phyloP scores from a whole-genome alignment of 345 rosid genomes.

The Gossypium arboreum region DNA sequence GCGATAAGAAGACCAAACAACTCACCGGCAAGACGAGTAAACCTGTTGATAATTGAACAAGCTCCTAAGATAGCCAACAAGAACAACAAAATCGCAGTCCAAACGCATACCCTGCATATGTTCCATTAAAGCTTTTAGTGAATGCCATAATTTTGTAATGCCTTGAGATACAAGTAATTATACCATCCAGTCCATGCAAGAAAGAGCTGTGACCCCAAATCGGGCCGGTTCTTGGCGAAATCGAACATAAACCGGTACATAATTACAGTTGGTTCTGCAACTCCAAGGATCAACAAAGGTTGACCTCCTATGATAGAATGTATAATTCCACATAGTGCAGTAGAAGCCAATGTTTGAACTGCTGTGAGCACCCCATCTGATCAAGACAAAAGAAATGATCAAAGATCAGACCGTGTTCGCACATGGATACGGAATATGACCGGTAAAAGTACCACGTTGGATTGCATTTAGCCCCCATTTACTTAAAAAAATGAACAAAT shows the following conservation, averaged over 20 bases:
- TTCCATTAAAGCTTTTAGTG: not conserved
- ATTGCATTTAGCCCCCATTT: no score
- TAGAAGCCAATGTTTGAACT: constrained; percentile 85
- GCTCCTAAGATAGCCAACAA: constrained; percentile 81
- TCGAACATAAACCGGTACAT: constrained; percentile 94
- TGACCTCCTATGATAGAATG: constrained; percentile 90
- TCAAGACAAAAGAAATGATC: constrained; percentile 14
- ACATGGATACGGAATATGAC: no score
- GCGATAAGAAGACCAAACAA: constrained; percentile 88
- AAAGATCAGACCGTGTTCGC: no score
- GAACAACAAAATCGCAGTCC: constrained; percentile 88
- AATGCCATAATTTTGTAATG: not conserved
- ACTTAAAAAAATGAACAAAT: no score
- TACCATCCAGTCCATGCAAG: constrained; percentile 98
- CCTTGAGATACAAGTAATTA: not conserved
- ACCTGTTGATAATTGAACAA: constrained; percentile 86
- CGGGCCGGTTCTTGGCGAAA: constrained; percentile 68
- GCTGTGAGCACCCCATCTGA: constrained; percentile 84
- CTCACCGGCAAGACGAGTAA: constrained; percentile 90
- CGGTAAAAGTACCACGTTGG: no score
- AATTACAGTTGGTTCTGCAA: constrained; percentile 93
- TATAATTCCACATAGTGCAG: constrained; percentile 82
- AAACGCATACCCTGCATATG: constrained; percentile 72
- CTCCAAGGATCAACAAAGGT: constrained; percentile 88
- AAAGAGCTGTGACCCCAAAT: constrained; percentile 75